Conservation (phyloP, 2,329 filamentous ascomycete species). For the Fusarium agapanthi region DNA sequence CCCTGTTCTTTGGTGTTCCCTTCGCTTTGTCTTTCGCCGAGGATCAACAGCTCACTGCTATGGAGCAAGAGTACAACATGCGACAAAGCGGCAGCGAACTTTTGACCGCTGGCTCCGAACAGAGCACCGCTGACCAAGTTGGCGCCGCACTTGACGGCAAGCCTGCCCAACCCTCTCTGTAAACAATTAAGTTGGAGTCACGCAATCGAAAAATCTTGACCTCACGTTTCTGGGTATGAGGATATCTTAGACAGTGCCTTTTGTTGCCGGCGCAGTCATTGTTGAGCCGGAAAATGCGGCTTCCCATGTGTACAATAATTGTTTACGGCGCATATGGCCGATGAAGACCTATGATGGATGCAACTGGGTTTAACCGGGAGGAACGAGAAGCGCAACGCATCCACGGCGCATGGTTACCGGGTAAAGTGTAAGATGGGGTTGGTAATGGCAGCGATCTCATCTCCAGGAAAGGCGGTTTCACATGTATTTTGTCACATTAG, state of each 20-base stretch:
- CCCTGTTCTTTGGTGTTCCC: slow-evolving; percentile 88
- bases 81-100: slow-evolving; percentile 87
- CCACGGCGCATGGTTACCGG: slow-evolving; percentile 32
- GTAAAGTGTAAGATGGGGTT: slow-evolving; percentile 41
- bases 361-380: slow-evolving; percentile 29
- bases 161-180: slow-evolving; percentile 61
- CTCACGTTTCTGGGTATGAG: slow-evolving; percentile 12
- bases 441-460: slow-evolving; percentile 44
- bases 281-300: slow-evolving; percentile 29
- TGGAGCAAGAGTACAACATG: slow-evolving; percentile 98
- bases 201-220: slow-evolving; percentile 16
- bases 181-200: slow-evolving; percentile 38
- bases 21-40: slow-evolving; percentile 93
- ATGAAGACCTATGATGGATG: slow-evolving; percentile 34
- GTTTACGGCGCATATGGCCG: slow-evolving; percentile 41
- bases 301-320: slow-evolving; percentile 43
- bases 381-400: slow-evolving; percentile 32
- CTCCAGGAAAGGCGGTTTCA: slow-evolving; percentile 41
- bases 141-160: slow-evolving; percentile 58
- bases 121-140: slow-evolving; percentile 59
- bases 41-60: slow-evolving; percentile 95
- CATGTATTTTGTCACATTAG: slow-evolving; percentile 43
- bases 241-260: slow-evolving; percentile 28
- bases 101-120: slow-evolving; percentile 58
- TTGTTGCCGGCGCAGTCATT: slow-evolving; percentile 32